A percentile compares a stretch with the other conserved stretches of the same genome.
These are phyloP conservation scores for Seminavis robusta DNA, from an alignment of 108 stramenopile species.

Conservation along the genomic window DNA sequence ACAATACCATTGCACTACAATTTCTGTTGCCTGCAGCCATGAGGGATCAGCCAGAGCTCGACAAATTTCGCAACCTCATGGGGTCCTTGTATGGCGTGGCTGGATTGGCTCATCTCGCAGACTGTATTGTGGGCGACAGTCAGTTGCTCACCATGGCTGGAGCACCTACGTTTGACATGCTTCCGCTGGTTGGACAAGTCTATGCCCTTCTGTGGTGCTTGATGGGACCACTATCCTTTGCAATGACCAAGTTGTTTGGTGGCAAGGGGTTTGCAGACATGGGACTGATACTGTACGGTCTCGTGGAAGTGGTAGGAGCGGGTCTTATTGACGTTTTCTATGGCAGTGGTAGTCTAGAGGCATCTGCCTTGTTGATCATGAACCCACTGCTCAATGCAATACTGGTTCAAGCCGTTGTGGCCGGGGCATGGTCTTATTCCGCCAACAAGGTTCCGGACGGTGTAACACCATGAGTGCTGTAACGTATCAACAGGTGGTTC, in stretches of 20 bases:
- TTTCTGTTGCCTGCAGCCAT: slow-evolving; percentile 30
- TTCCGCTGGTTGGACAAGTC: slow-evolving; percentile 14
- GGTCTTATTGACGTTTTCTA: too few relatives aligned
- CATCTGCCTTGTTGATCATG: not conserved
- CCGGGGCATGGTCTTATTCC: slow-evolving; percentile 16
- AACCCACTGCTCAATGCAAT: slow-evolving; percentile 15
- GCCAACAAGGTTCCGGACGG: too few relatives aligned
- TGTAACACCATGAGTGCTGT: too few relatives aligned
- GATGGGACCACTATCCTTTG: slow-evolving; percentile 23
- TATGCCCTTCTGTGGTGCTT: slow-evolving; percentile 23
- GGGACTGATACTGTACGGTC: slow-evolving; percentile 28
- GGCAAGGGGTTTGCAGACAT: slow-evolving; percentile 8
- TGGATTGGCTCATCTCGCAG: slow-evolving; percentile 26
- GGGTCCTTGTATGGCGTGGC: slow-evolving; percentile 33
- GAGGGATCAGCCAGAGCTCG: slow-evolving; percentile 5
- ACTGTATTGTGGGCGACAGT: slow-evolving; percentile 12
- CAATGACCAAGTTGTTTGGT: not conserved
- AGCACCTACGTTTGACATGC: slow-evolving; percentile 9
- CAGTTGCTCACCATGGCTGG: slow-evolving; percentile 16
- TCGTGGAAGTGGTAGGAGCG: slow-evolving; percentile 29
- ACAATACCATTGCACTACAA: slow-evolving; percentile 46
- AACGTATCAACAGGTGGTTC: too few relatives aligned
- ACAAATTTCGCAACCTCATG: slow-evolving; percentile 36
- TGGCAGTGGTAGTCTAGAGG: not conserved
- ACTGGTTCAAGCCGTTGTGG: slow-evolving; percentile 21